Percentiles rank a stretch among this genome's conserved stretches.
phyloP scores from a whole-genome alignment of 306 rosid genomes.

The Gillenia trifoliata region DNA sequence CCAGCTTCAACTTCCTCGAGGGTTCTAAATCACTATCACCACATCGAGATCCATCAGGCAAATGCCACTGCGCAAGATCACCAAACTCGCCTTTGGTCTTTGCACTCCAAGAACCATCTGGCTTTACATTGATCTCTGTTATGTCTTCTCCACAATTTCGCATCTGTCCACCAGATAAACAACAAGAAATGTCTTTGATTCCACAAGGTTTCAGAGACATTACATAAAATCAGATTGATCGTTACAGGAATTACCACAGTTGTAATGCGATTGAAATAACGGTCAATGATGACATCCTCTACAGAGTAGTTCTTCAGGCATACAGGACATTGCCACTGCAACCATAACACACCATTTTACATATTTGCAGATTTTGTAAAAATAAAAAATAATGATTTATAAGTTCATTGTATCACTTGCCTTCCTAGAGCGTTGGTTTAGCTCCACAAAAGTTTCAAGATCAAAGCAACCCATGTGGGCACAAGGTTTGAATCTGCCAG shows the following conservation, averaged over 20 bases:
- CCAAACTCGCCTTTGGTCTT: conserved; percentile 15
- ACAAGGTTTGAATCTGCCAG: conserved; percentile 88
- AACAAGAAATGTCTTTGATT: neutral
- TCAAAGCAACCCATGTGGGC: conserved; percentile 27
- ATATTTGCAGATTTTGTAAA: neutral
- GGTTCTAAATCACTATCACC: conserved; percentile 3
- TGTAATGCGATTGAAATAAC: conserved; percentile 18
- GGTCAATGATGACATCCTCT: conserved; percentile 21
- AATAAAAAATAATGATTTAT: neutral
- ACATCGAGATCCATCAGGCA: conserved; percentile 16
- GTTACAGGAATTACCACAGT: conserved; percentile 15
- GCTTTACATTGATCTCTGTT: conserved; percentile 24
- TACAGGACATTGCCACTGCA: conserved; percentile 27
- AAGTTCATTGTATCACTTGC: conserved; percentile 3
- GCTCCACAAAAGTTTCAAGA: conserved; percentile 19
- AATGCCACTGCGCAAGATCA: conserved; percentile 19
- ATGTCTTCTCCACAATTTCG: conserved; percentile 18
- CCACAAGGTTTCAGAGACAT: neutral
- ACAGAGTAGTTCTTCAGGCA: conserved; percentile 22
- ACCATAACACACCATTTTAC: neutral
- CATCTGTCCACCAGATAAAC: conserved; percentile 17
- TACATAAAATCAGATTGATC: conserved; percentile 6
- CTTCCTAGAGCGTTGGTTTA: conserved; percentile 27
- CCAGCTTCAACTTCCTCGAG: conserved; percentile 6
- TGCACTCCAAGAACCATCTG: conserved; percentile 21